A percentile compares a stretch with the other conserved stretches of the same genome.
These are phyloP conservation scores for Excoecaria agallocha DNA, from an alignment of 345 rosid species.

Conservation along the genomic window DNA sequence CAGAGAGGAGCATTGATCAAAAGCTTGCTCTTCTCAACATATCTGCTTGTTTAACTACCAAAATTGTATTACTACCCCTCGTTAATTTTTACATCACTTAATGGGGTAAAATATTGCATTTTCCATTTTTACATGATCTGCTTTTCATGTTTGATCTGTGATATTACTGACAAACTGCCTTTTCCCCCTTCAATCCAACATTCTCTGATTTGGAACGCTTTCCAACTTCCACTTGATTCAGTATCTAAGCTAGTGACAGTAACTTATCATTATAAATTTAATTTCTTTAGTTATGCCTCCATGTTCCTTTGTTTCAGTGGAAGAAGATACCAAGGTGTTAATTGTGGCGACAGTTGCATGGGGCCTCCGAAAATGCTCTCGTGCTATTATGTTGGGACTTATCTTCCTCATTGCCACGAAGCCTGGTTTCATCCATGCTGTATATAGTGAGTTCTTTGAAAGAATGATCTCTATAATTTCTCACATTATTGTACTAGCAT, in stretches of 20 bases:
- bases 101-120: neutral
- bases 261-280: conserved; percentile 5
- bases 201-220: neutral
- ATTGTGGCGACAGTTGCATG: conserved; percentile 95
- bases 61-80: neutral
- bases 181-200: neutral
- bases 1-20: neutral
- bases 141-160: conserved; percentile 7
- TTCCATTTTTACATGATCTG: neutral
- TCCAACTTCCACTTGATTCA: neutral
- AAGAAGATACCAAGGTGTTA: conserved; percentile 78
- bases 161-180: neutral
- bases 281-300: conserved; percentile 9
- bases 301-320: conserved; percentile 45
- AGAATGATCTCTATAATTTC: neutral
- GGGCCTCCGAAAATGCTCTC: conserved; percentile 93
- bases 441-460: conserved; percentile 56
- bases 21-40: neutral
- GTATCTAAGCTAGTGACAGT: neutral
- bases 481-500: no score
- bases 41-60: neutral
- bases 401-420: conserved; percentile 90
- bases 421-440: conserved; percentile 94
- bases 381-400: conserved; percentile 72
- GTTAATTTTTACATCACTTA: neutral